Evolutionary conservation across 305 asterid genomes (phyloP).

Genomic region (Solanum chacoense): DNA sequence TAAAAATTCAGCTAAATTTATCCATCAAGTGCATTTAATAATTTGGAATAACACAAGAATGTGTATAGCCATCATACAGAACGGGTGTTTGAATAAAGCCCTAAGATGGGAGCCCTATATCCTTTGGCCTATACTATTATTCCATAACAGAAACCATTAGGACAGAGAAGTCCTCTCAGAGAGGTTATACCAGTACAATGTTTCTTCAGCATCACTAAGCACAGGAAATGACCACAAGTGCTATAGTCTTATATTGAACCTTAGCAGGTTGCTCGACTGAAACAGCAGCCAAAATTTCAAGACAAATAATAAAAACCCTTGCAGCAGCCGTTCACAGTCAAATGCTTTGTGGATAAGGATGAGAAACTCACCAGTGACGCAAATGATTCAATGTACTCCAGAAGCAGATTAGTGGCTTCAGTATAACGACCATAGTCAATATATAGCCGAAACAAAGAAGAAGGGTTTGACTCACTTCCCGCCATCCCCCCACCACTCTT

Average conservation of each 20-base stretch:
- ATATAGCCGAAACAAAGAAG: slow-evolving; percentile 68
- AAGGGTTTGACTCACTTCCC: slow-evolving; percentile 71
- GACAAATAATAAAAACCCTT: background rate
- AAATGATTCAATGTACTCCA: slow-evolving; percentile 63
- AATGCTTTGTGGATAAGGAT: background rate
- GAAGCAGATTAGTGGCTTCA: slow-evolving; percentile 77
- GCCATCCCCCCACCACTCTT: slow-evolving; percentile 71
- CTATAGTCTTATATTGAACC: background rate
- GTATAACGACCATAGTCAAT: slow-evolving; percentile 74
- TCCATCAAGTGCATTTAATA: background rate
- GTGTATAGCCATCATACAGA: background rate
- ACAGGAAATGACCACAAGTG: background rate
- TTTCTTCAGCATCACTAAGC: background rate
- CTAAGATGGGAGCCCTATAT: background rate
- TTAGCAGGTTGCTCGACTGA: background rate
- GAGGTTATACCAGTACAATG: background rate
- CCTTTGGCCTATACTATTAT: background rate
- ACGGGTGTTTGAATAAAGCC: background rate
- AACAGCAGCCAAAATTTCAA: background rate
- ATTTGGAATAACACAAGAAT: background rate
- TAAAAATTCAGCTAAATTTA: background rate
- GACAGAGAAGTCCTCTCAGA: background rate
- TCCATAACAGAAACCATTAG: background rate
- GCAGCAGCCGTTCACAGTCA: background rate
- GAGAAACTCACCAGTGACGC: slow-evolving; percentile 47